Conservation (phyloP, 768 basidiomycete species). For the Hydnum rufescens region DNA sequence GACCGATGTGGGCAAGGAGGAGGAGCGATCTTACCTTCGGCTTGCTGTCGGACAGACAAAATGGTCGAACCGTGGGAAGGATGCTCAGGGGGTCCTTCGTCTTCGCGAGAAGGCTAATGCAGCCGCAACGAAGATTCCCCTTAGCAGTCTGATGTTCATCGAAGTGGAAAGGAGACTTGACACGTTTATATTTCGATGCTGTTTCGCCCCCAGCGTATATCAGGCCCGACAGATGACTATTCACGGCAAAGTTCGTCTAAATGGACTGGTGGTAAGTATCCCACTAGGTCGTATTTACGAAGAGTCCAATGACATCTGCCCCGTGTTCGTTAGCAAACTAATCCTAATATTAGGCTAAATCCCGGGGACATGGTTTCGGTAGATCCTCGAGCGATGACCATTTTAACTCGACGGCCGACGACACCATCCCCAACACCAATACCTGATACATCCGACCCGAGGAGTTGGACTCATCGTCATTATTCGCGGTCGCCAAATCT, state of each 20-base stretch:
- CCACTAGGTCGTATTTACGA: background rate
- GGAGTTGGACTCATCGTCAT: no score
- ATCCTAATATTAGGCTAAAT: constrained; percentile 71
- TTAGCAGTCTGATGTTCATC: constrained; percentile 85
- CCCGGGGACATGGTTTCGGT: constrained; percentile 93
- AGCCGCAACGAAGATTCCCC: constrained; percentile 58
- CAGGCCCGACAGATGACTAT: constrained; percentile 73
- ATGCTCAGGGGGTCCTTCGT: background rate
- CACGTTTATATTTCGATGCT: constrained; percentile 73
- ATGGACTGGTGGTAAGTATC: constrained; percentile 62
- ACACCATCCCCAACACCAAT: no score
- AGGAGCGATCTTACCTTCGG: background rate
- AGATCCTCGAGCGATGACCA: constrained; percentile 57
- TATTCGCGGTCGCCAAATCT: no score
- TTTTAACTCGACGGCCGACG: constrained; percentile 27
- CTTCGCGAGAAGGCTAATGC: constrained; percentile 20
- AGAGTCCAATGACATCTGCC: background rate
- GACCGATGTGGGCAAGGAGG: background rate
- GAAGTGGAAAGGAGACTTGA: constrained; percentile 93
- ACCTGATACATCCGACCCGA: background rate
- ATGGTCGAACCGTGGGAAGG: constrained; percentile 24
- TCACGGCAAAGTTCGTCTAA: constrained; percentile 71
- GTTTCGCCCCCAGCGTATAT: constrained; percentile 76
- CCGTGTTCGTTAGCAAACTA: constrained; percentile 35
- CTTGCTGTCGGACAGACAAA: constrained; percentile 26